Evolutionary conservation across 106 monocot species (phyloP).

Genomic region (Dendrobium chrysotoxum): DNA sequence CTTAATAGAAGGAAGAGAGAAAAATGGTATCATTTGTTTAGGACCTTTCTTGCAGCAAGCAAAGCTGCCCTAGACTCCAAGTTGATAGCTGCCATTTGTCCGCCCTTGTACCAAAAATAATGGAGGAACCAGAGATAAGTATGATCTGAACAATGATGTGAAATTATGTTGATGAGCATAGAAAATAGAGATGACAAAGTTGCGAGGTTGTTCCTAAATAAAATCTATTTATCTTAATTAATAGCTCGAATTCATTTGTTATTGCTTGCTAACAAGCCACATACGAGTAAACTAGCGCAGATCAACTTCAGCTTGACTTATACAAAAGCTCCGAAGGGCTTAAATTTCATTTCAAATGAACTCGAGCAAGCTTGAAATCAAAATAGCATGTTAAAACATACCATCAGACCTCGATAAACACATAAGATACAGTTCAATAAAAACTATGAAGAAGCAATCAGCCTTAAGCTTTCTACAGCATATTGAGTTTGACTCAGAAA

Average conservation of each 20-base stretch:
- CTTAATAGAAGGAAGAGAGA: neutral
- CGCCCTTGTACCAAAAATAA: conserved; percentile 50
- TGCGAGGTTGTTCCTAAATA: neutral
- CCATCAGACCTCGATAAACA: neutral
- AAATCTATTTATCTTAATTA: neutral
- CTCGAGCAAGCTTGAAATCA: neutral
- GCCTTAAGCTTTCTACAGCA: too few species aligned
- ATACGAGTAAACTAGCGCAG: neutral
- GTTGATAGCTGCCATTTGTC: conserved; percentile 80
- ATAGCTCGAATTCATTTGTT: neutral
- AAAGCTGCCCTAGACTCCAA: conserved; percentile 78
- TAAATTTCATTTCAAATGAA: neutral
- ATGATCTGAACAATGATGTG: neutral
- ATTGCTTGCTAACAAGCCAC: neutral
- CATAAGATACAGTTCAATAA: neutral
- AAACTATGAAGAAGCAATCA: too few species aligned
- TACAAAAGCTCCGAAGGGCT: neutral
- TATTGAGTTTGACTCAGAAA: too few species aligned
- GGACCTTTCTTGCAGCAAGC: conserved; percentile 83
- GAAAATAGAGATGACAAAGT: neutral
- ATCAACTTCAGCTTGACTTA: neutral
- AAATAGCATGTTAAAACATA: neutral
- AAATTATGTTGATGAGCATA: neutral
- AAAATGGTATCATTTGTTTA: neutral
- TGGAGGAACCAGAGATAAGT: neutral